Evolutionary conservation across 192 early-diverging fungal species (phyloP).

Genomic region (Dissophora ornata): DNA sequence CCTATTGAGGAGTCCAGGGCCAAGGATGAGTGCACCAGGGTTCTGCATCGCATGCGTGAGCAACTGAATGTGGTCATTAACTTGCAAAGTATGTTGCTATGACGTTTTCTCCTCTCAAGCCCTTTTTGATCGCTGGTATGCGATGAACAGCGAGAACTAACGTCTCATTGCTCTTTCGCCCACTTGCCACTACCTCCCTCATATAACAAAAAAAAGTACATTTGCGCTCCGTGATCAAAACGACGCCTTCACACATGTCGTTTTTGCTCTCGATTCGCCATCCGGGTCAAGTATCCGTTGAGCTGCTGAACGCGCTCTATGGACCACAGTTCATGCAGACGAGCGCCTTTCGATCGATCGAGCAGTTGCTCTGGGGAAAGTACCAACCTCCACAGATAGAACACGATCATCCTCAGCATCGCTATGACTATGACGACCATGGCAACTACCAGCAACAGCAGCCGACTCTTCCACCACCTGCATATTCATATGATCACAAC

Average conservation of each 20-base stretch:
- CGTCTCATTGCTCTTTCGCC: neutral
- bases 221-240: conserved; percentile 35
- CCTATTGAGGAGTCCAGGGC: conserved; percentile 30
- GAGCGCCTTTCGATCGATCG: conserved; percentile 40
- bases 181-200: too few relatives aligned
- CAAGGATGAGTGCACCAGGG: conserved; percentile 42
- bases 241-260: conserved; percentile 30
- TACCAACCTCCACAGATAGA: conserved; percentile 1
- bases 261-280: conserved; percentile 50
- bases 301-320: conserved; percentile 40
- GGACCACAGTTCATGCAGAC: conserved; percentile 46
- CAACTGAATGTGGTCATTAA: conserved; percentile 53
- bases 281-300: conserved; percentile 45
- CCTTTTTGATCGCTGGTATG: too few relatives aligned
- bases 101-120: too few relatives aligned
- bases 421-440: too few relatives aligned
- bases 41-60: conserved; percentile 49
- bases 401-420: neutral
- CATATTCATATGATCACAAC: neutral
- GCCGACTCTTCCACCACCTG: neutral
- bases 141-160: too few relatives aligned
- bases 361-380: conserved; percentile 44
- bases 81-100: conserved; percentile 40
- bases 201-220: too few relatives aligned
- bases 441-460: neutral